phyloP scores from a whole-genome alignment of 305 asterid genomes.

The Rubia occidens region DNA sequence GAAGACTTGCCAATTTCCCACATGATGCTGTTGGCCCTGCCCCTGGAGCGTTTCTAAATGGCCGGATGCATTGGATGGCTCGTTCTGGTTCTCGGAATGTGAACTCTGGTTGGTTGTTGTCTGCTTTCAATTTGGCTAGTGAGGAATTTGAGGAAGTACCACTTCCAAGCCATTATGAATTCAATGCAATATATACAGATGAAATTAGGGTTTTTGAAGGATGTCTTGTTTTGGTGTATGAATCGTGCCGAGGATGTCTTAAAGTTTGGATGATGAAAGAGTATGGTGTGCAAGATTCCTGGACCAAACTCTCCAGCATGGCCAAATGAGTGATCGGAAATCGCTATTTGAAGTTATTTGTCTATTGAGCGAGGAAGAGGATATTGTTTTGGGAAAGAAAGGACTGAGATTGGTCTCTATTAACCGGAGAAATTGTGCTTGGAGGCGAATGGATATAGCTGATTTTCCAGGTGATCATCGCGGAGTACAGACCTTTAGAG shows the following conservation, averaged over 20 bases:
- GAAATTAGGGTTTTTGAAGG: background rate
- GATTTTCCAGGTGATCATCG: conserved; percentile 14
- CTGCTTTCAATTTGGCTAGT: conserved; percentile 27
- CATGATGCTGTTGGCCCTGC: background rate
- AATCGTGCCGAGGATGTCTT: background rate
- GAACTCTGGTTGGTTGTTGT: conserved; percentile 21
- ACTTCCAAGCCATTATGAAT: conserved; percentile 23
- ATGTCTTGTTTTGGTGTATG: background rate
- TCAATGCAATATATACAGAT: background rate
- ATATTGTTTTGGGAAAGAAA: conserved; percentile 24
- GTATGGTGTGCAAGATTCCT: conserved; percentile 35
- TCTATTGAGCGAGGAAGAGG: conserved; percentile 2
- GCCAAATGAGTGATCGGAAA: background rate
- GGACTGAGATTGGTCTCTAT: conserved; percentile 17
- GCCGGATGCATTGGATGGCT: background rate
- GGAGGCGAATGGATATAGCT: conserved; percentile 21
- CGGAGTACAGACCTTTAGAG: background rate
- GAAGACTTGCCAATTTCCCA: conserved; percentile 1
- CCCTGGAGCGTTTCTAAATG: background rate
- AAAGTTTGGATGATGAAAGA: conserved; percentile 47
- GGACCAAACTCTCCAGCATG: conserved; percentile 24
- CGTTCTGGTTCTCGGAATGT: conserved; percentile 4
- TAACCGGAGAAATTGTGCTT: conserved; percentile 13
- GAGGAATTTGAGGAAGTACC: conserved; percentile 34
- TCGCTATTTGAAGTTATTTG: conserved; percentile 22